These are phyloP conservation scores for Selaginella moellendorffii DNA, from an alignment of 75 land plant species.

Conservation along the genomic window DNA sequence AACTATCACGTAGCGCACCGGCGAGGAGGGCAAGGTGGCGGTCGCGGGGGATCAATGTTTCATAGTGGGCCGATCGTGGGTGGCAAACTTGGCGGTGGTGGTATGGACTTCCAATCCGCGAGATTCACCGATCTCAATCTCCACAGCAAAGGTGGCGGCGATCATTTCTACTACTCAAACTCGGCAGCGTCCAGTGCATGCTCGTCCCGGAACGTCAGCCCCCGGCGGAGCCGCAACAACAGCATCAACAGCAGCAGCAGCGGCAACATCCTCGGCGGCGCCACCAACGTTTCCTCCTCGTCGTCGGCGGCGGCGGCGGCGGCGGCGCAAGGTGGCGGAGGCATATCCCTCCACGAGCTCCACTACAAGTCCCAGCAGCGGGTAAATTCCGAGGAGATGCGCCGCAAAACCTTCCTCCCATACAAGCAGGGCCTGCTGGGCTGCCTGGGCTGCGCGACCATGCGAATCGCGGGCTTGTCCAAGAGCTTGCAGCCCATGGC, in stretches of 20 bases:
- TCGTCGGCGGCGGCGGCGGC: too few relatives aligned
- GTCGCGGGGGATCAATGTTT: background rate
- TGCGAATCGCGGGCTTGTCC: background rate
- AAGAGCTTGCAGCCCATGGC: background rate
- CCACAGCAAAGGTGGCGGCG: background rate
- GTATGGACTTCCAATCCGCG: background rate
- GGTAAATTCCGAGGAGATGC: constrained; percentile 52
- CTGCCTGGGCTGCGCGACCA: constrained; percentile 34
- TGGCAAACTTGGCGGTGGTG: background rate
- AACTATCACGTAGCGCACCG: background rate
- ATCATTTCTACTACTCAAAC: too few relatives aligned
- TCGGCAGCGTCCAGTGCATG: background rate
- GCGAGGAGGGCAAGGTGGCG: background rate
- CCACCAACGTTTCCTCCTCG: too few relatives aligned
- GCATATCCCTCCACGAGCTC: constrained; percentile 43
- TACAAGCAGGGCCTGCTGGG: constrained; percentile 62
- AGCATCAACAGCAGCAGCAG: background rate
- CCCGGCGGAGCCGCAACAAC: background rate
- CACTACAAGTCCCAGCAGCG: constrained; percentile 38
- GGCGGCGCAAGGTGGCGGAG: constrained; percentile 16
- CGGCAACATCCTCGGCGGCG: too few relatives aligned
- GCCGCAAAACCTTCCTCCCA: constrained; percentile 44
- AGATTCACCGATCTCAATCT: background rate
- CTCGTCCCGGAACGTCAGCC: background rate
- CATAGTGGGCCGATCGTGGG: background rate